phyloP scores from a whole-genome alignment of 2,329 filamentous ascomycete genomes.

The Sphaerulina populicola region DNA sequence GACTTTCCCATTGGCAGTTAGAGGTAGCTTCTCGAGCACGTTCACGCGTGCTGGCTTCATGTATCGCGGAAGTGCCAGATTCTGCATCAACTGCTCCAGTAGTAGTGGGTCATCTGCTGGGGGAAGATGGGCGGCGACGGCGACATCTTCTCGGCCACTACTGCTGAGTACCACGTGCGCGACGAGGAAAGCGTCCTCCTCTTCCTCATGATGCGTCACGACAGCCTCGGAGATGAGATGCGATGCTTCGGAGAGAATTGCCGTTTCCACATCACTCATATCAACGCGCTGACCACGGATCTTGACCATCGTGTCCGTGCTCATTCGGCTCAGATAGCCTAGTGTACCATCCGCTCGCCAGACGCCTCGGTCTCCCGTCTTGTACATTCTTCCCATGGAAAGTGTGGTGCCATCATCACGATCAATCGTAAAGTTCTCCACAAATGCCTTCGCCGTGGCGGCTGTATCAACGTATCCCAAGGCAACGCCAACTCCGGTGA shows the following conservation, averaged over 20 bases:
- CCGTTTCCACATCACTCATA: slow-evolving; percentile 40
- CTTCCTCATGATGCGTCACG: slow-evolving; percentile 13
- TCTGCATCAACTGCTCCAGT: slow-evolving; percentile 17
- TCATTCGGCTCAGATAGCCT: slow-evolving; percentile 34
- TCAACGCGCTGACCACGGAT: slow-evolving; percentile 42
- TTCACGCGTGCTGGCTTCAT: slow-evolving; percentile 33
- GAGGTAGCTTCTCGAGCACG: slow-evolving; percentile 25
- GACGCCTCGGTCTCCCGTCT: slow-evolving; percentile 37
- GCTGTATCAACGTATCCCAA: slow-evolving; percentile 31
- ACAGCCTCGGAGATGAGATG: slow-evolving; percentile 27
- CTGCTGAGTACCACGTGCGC: slow-evolving; percentile 32
- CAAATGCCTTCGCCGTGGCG: slow-evolving; percentile 13
- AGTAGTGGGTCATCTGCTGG: not conserved
- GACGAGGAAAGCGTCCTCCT: slow-evolving; percentile 27
- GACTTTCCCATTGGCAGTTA: slow-evolving; percentile 28
- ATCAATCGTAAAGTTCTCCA: slow-evolving; percentile 5
- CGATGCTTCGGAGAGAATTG: slow-evolving; percentile 25
- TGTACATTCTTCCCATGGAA: slow-evolving; percentile 28
- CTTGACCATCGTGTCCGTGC: slow-evolving; percentile 42
- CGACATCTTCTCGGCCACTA: not conserved
- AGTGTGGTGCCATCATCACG: not conserved
- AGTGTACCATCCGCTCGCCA: slow-evolving; percentile 33
- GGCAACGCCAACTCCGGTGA: slow-evolving; percentile 36
- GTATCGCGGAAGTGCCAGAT: slow-evolving; percentile 32
- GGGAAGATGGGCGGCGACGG: not conserved